Evolutionary conservation across 345 rosid genomes (phyloP).

Genomic region (Pelargonium nanum): DNA sequence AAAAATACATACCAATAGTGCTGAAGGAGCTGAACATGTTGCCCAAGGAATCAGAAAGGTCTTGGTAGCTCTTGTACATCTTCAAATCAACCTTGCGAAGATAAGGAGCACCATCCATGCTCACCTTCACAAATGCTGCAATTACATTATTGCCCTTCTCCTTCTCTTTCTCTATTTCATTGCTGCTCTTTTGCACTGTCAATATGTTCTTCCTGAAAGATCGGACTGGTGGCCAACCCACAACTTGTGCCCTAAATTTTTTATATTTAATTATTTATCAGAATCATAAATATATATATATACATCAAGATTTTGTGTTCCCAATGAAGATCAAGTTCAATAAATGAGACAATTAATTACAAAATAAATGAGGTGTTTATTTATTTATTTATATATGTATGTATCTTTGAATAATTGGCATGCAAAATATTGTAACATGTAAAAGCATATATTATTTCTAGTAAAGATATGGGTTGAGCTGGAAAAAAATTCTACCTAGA

Average conservation of each 20-base stretch:
- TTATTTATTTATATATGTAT: too few relatives aligned
- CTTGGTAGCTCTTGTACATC: conserved; percentile 56
- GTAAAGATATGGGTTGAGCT: too few relatives aligned
- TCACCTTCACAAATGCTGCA: conserved; percentile 67
- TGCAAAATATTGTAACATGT: too few relatives aligned
- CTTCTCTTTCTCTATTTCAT: conserved; percentile 14
- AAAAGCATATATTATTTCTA: too few relatives aligned
- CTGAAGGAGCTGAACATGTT: conserved; percentile 83
- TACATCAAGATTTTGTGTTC: not conserved
- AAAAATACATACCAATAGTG: conserved; percentile 39
- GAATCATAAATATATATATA: not conserved
- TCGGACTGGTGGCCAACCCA: conserved; percentile 97
- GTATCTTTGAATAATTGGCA: too few relatives aligned
- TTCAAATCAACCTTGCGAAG: conserved; percentile 78
- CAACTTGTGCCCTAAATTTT: conserved; percentile 81
- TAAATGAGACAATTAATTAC: too few relatives aligned
- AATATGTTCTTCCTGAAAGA: conserved; percentile 72
- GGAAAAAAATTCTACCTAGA: too few relatives aligned
- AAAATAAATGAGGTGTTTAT: too few relatives aligned
- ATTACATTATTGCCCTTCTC: conserved; percentile 9
- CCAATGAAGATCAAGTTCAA: not conserved
- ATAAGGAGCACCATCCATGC: conserved; percentile 94
- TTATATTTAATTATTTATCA: not conserved
- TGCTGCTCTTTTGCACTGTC: conserved; percentile 33
- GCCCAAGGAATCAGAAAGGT: conserved; percentile 55